Conservation (phyloP, 176 grass and related monocot species). For the Triticum timopheevii region DNA sequence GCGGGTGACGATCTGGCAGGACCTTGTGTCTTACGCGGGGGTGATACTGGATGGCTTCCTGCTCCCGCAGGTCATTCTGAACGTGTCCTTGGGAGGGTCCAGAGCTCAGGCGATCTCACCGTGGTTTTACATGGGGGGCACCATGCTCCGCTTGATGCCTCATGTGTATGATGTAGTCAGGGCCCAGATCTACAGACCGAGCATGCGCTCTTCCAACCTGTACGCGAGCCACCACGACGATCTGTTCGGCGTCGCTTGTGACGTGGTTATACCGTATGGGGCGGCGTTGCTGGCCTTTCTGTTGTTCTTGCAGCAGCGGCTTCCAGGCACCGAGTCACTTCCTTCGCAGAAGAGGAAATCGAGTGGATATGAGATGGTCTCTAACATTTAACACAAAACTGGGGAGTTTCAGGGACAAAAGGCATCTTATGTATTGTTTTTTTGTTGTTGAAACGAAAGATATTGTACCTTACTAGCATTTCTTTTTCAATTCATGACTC, state of each 20-base stretch:
- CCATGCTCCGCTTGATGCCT: no score
- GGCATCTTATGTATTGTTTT: no score
- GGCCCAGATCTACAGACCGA: not conserved
- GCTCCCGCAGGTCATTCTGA: slow-evolving; percentile 20
- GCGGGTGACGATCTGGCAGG: slow-evolving; percentile 32
- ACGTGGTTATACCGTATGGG: slow-evolving; percentile 4
- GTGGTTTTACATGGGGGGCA: no score
- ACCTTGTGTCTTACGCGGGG: not conserved
- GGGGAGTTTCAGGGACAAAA: no score
- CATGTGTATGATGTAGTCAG: slow-evolving; percentile 22
- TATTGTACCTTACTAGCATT: no score
- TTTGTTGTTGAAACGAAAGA: no score
- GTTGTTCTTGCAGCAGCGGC: slow-evolving; percentile 61
- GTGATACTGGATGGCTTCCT: no score
- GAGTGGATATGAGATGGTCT: slow-evolving; percentile 42
- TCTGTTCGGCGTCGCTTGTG: slow-evolving; percentile 30
- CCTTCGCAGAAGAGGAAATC: slow-evolving; percentile 7
- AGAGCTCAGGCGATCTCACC: not conserved
- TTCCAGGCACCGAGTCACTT: slow-evolving; percentile 39
- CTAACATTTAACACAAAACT: not conserved
- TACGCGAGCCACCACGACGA: slow-evolving; percentile 37
- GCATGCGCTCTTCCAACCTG: slow-evolving; percentile 13
- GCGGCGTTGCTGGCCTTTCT: slow-evolving; percentile 38
- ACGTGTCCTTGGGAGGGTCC: slow-evolving; percentile 22
- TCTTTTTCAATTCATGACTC: no score